Evolutionary conservation across 2,329 filamentous ascomycete genomes (phyloP).

Genomic region (Calonectria montana): DNA sequence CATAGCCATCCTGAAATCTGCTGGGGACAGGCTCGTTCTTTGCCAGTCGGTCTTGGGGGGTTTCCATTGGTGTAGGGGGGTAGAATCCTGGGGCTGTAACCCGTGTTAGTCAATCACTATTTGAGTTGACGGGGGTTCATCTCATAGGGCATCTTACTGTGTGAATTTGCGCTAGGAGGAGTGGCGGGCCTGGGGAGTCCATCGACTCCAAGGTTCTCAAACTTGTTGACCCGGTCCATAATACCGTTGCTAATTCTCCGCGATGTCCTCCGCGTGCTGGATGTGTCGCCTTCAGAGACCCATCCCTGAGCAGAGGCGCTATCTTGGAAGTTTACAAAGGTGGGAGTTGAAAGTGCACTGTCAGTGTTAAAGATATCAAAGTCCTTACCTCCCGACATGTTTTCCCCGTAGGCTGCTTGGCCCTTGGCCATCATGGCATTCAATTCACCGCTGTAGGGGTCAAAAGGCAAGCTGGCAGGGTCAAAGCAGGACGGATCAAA

Average conservation of each 20-base stretch:
- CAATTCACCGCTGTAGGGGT: constrained; percentile 57
- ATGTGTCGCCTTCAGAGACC: constrained; percentile 62
- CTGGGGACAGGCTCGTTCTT: constrained; percentile 56
- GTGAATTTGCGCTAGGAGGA: constrained; percentile 69
- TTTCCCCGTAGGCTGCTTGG: constrained; percentile 55
- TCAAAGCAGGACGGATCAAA: constrained; percentile 63
- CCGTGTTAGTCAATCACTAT: constrained; percentile 8
- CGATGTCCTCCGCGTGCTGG: constrained; percentile 55
- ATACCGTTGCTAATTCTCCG: constrained; percentile 70
- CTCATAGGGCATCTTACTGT: constrained; percentile 59
- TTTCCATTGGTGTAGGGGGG: constrained; percentile 76
- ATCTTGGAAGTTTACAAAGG: constrained; percentile 63
- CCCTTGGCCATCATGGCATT: constrained; percentile 60
- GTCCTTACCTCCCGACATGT: constrained; percentile 57
- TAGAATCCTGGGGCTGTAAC: constrained; percentile 63
- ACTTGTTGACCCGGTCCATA: constrained; percentile 69
- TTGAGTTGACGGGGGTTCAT: not conserved
- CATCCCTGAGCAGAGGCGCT: constrained; percentile 59
- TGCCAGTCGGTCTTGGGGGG: constrained; percentile 62
- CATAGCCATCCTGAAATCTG: constrained; percentile 70
- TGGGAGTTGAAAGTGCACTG: constrained; percentile 61
- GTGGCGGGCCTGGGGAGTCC: constrained; percentile 67
- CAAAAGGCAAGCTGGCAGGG: constrained; percentile 58
- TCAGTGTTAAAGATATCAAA: constrained; percentile 62
- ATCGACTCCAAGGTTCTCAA: constrained; percentile 63